phyloP scores from a whole-genome alignment of 345 rosid genomes.

The Lepidium aucheri region DNA sequence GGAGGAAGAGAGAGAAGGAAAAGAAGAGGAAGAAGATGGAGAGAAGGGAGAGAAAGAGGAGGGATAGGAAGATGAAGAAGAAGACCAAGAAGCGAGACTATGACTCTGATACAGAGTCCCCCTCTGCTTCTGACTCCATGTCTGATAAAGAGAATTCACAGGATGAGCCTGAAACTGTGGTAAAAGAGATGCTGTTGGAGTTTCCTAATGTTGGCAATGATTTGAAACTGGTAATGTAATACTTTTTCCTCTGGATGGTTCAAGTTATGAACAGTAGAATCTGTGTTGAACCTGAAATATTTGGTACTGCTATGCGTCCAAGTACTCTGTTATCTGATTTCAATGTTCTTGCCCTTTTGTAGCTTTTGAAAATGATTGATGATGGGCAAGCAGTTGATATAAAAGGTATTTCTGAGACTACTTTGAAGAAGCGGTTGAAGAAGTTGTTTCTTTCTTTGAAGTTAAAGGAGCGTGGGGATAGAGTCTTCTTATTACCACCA shows the following conservation, averaged over 20 bases:
- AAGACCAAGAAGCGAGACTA: slow-evolving; percentile 32
- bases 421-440: slow-evolving; percentile 53
- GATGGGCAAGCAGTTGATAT: slow-evolving; percentile 93
- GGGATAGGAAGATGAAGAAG: slow-evolving; percentile 35
- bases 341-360: not conserved
- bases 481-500: slow-evolving; percentile 53
- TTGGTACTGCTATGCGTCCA: not conserved
- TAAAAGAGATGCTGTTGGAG: slow-evolving; percentile 41
- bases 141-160: slow-evolving; percentile 28
- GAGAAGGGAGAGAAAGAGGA: slow-evolving; percentile 35
- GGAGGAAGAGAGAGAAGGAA: slow-evolving; percentile 36
- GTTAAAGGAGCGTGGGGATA: slow-evolving; percentile 59
- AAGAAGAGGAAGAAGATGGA: slow-evolving; percentile 30
- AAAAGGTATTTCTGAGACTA: slow-evolving; percentile 62
- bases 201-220: slow-evolving; percentile 63
- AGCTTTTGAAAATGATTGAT: slow-evolving; percentile 89
- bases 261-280: not conserved
- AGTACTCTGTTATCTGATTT: not conserved
- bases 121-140: slow-evolving; percentile 24
- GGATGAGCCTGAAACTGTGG: slow-evolving; percentile 40
- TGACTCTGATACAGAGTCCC: slow-evolving; percentile 27
- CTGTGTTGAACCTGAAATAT: not conserved
- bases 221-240: slow-evolving; percentile 49
- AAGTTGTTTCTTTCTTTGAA: slow-evolving; percentile 59
- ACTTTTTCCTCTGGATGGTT: not conserved